Conservation (phyloP, 2,329 filamentous ascomycete species). For the Cladophialophora chaetospira region DNA sequence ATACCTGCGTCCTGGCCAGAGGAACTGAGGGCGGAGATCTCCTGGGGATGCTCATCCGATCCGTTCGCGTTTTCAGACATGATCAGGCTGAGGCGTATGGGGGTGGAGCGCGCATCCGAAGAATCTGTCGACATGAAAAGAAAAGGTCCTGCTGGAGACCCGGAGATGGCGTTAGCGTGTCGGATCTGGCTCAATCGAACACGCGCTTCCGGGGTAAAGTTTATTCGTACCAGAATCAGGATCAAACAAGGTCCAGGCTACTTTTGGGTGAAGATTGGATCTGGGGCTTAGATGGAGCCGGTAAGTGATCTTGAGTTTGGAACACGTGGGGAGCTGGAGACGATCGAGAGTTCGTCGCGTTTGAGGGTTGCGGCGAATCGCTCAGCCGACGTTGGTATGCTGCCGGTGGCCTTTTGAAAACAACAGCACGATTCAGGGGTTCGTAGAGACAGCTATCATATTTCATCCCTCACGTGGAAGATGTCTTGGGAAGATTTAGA, state of each 20-base stretch:
- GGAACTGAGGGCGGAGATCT: neutral
- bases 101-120: neutral
- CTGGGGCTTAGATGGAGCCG: neutral
- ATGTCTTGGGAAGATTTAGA: no score
- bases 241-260: neutral
- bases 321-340: neutral
- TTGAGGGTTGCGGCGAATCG: no score
- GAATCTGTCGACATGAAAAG: neutral
- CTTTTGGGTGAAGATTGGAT: neutral
- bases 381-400: no score
- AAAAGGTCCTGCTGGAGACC: neutral
- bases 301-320: no score
- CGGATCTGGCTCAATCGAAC: neutral
- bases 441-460: no score
- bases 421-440: no score
- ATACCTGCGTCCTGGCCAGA: neutral
- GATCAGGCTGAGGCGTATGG: constrained; percentile 15
- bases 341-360: neutral
- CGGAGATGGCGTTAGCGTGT: neutral
- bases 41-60: neutral
- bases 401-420: no score
- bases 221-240: no score
- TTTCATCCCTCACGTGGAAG: no score
- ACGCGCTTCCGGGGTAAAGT: no score
- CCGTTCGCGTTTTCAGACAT: constrained; percentile 19